phyloP scores from a whole-genome alignment of 805 yeast genomes.

The Zygosaccharomyces lentus region DNA sequence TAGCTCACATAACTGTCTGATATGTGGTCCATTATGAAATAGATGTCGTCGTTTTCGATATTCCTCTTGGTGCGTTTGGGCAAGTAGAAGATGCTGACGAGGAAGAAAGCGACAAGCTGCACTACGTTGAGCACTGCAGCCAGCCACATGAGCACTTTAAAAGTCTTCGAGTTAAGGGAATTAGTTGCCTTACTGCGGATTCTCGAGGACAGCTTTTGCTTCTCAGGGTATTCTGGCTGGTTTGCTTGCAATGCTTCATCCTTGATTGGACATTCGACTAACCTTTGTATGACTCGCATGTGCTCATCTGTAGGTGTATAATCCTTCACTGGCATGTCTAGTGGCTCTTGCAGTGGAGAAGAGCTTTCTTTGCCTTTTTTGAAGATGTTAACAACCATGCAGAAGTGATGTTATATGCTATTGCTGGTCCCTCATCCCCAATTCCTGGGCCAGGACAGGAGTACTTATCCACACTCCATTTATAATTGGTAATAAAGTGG shows the following conservation, averaged over 20 bases:
- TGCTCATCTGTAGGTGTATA: neutral
- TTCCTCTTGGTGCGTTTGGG: constrained; percentile 2
- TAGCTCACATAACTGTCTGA: constrained; percentile 10
- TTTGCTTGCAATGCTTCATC: neutral
- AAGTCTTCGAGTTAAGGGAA: neutral
- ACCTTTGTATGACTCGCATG: neutral
- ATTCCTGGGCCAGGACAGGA: no score
- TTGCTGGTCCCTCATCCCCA: no score
- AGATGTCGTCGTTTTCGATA: constrained; percentile 6
- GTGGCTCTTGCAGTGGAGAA: neutral
- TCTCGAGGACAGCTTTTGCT: neutral
- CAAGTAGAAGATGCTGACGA: constrained; percentile 3
- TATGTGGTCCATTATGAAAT: constrained; percentile 8
- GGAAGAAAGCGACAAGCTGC: constrained; percentile 9
- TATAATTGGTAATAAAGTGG: no score
- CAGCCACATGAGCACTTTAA: constrained; percentile 2
- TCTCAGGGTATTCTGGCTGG: neutral
- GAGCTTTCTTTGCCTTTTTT: neutral
- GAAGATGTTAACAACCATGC: neutral
- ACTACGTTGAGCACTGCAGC: constrained; percentile 6
- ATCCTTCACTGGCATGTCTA: neutral
- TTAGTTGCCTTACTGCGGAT: neutral
- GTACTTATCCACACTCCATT: no score
- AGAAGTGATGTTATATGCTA: no score
- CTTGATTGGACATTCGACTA: neutral